These are phyloP conservation scores for Leccinum boreale DNA, from an alignment of 768 basidiomycete species.

Conservation along the genomic window DNA sequence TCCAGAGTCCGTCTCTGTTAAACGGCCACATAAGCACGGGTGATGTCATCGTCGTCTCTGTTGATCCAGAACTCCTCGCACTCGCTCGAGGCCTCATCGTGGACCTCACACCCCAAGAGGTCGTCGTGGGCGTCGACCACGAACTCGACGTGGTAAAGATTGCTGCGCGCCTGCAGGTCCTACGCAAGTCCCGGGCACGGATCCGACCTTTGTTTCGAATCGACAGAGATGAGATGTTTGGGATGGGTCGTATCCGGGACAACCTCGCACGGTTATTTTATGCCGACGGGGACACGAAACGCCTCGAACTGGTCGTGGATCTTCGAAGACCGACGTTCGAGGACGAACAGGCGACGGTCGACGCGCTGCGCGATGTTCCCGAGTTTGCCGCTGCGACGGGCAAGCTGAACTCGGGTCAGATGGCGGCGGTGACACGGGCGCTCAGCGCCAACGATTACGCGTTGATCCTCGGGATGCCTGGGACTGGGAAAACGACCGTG, in stretches of 20 bases:
- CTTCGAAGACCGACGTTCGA: constrained; percentile 66
- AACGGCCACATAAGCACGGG: constrained; percentile 76
- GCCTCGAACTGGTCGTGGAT: constrained; percentile 80
- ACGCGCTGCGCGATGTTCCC: constrained; percentile 18
- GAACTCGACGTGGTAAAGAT: constrained; percentile 54
- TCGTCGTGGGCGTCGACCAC: constrained; percentile 84
- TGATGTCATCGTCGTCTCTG: constrained; percentile 84
- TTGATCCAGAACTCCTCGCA: constrained; percentile 83
- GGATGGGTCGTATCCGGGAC: constrained; percentile 84
- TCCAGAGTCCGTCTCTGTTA: constrained; percentile 40
- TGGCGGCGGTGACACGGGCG: constrained; percentile 66
- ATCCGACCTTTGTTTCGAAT: constrained; percentile 62
- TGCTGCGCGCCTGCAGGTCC: constrained; percentile 33
- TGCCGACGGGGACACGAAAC: constrained; percentile 62
- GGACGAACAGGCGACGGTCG: constrained; percentile 20
- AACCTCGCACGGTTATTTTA: constrained; percentile 91
- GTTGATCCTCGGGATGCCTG: constrained; percentile 94
- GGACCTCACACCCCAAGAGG: constrained; percentile 56
- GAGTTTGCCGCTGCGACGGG: constrained; percentile 32
- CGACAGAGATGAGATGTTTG: constrained; percentile 91
- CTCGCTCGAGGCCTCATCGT: constrained; percentile 82
- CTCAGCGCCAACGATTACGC: constrained; percentile 86
- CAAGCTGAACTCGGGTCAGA: constrained; percentile 69
- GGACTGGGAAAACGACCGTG: constrained; percentile 96
- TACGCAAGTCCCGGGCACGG: constrained; percentile 14